Evolutionary conservation across 306 rosid genomes (phyloP), one percentile per base, ranked within the genome.

Genomic region (Quercus rubra): DNA sequence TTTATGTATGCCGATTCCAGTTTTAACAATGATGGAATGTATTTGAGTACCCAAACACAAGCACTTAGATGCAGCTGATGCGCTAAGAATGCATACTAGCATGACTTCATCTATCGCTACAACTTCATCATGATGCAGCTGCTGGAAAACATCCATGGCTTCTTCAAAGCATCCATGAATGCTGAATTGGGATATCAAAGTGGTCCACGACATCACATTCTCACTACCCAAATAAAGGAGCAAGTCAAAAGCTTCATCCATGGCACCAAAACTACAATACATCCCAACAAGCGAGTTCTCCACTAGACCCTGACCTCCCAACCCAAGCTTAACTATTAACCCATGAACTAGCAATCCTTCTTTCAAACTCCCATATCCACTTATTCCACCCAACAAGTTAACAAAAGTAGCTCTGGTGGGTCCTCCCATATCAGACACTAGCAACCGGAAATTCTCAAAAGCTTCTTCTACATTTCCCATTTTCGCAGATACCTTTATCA

Each of bases 271-370:
- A 31, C 49, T 31, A 66, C 71, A 66, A 31, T 66, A 66, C 71
- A 66, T 33, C 51, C 71, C 46, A 66, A 66, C 71, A 66, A 66
- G 71, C 35, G 71, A 7, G 71, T 33, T 66, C 71, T 66, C 71
- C 71, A 66, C 51, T 1, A 18, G 14, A 19, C 71, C 71, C 35
- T 66, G 71, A 66, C 71, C 71, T 33, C 18, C 71, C 49, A 66
- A 18, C 71, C 51, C 51, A 66, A 66, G 71, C 71, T 66, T 66
- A 66, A 33, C n/a, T 66, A 33, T 66, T 1, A 66, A 33, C 46
- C 71, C 71, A 66, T 66, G 71, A 33, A 66, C 71, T 3, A 66
- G 23, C 23, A 66, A 31, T 31, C 71, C 71, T 33, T 66, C 71
- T 66, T 33, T 66, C 51, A 66, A 18, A 31, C 15, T 31, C 46